Base-by-base conservation (phyloP, 2,329 filamentous ascomycete species). In the Beauveria bassiana region DNA sequence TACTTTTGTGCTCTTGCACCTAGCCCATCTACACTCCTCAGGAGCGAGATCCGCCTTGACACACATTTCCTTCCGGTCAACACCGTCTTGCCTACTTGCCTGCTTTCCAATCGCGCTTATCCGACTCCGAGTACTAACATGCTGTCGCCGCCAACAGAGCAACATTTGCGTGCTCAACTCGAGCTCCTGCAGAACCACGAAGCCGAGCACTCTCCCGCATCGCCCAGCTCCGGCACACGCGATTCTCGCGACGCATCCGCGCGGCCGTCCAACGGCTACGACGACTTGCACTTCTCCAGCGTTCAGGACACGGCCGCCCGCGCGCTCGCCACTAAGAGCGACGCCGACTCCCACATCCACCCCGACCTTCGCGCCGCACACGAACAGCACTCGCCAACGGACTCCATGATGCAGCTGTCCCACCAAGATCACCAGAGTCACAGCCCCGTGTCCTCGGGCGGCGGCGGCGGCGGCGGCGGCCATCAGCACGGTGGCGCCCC, bases 311-410 rank as follows among this genome's bases (percentile, higher is more conserved):
- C 57, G 3, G 70, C 68, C 63, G 65, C 69, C 62, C 73, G 71
- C 65, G 68, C 70, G 64, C 62, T 74, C 65, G 59, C 59, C 43
- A 60, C 68, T 64, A 73, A 76, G 65, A 59, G 71, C 63, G 75
- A 78, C 64, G 70, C 70, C 65, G 78, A 81, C 66, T 69, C 76
- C 63, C 76, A 78, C 64, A 80, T 81, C 55, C 78, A 81, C 63
- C 79, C 79, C 22, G 78, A 81, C 59, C 72, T 81, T 50, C 75
- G 79, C 67, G 74, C 70, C 10, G 50, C 52, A 10, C 42, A 62
- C 31, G 51, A 59, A 20, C 53, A 59, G 47, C 49, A 70, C 65
- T 65, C 68, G 34, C 70, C 70, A 18, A 66, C 68, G 12, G 38
- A 59, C 64, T 31, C 60, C 50, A 77, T 77, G 74, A 77, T 77